Conservation (phyloP, 2,329 filamentous ascomycete genomes). For the Graphiopsis chlorocephala region DNA sequence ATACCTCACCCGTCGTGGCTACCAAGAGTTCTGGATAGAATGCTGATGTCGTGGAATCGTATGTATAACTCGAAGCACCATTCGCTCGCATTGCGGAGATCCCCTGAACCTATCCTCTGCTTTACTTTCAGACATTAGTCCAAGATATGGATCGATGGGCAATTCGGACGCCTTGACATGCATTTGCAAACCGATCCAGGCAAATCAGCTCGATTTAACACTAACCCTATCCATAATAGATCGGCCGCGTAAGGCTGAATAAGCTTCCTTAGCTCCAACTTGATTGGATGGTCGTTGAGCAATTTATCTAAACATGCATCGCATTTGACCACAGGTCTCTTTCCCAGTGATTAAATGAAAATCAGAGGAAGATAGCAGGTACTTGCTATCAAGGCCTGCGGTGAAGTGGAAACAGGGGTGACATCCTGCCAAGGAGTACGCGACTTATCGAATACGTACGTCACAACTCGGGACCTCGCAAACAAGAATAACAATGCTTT, state of each 20-base stretch:
- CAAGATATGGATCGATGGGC: no score
- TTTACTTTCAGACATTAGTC: no score
- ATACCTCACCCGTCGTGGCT: no score
- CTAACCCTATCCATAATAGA: neutral
- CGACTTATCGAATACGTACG: neutral
- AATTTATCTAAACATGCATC: neutral
- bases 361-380: neutral
- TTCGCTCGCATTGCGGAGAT: no score
- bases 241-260: neutral
- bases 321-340: neutral
- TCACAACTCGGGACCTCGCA: neutral
- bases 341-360: neutral
- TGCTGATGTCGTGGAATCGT: no score
- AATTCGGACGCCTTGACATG: no score
- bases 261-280: neutral
- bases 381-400: neutral
- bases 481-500: neutral
- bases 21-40: no score
- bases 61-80: no score
- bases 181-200: neutral
- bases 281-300: neutral
- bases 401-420: neutral
- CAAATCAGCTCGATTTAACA: neutral
- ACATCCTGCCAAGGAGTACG: neutral
- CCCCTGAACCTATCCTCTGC: no score